Conservation (phyloP, 2,329 filamentous ascomycete species). For the Coleophoma cylindrospora region DNA sequence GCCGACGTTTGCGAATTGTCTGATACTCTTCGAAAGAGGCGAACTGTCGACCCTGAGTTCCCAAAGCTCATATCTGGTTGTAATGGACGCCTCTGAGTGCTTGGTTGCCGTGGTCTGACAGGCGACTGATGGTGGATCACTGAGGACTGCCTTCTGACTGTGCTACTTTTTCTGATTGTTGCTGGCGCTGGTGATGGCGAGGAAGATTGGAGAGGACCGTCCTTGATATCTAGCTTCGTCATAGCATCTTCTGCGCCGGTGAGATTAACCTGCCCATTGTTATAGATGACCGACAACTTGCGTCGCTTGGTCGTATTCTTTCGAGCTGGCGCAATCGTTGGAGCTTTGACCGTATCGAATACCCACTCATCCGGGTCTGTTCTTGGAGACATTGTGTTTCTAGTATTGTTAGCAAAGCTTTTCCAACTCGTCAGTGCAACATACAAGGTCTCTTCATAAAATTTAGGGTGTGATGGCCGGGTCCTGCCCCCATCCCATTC, state of each 20-base stretch:
- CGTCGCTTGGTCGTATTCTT: conserved; percentile 48
- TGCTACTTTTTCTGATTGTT: conserved; percentile 42
- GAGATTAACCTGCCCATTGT: conserved; percentile 28
- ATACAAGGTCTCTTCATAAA: conserved; percentile 88
- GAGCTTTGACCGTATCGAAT: conserved; percentile 83
- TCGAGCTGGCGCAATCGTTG: conserved; percentile 51
- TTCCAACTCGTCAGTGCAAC: conserved; percentile 12
- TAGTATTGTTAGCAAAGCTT: conserved; percentile 23
- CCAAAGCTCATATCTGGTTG: conserved; percentile 90
- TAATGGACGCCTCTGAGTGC: conserved; percentile 62
- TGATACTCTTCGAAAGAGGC: conserved; percentile 85
- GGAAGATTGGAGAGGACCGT: conserved; percentile 51
- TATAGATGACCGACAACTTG: conserved; percentile 51
- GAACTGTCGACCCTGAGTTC: conserved; percentile 86
- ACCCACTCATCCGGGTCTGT: conserved; percentile 84
- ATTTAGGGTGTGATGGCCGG: conserved; percentile 66
- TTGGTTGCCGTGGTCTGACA: conserved; percentile 21
- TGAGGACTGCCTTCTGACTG: conserved; percentile 37
- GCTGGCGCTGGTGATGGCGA: conserved; percentile 52
- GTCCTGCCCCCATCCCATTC: conserved; percentile 74
- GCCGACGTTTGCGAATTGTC: conserved; percentile 44
- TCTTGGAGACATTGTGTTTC: conserved; percentile 59
- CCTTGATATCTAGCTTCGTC: conserved; percentile 55
- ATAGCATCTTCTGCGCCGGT: conserved; percentile 49
- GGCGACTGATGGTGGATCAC: conserved; percentile 22